Percentiles rank a stretch among this genome's conserved stretches.
Conservation (phyloP, 169 alveolate genomes). For the Cyclospora cayetanensis region DNA sequence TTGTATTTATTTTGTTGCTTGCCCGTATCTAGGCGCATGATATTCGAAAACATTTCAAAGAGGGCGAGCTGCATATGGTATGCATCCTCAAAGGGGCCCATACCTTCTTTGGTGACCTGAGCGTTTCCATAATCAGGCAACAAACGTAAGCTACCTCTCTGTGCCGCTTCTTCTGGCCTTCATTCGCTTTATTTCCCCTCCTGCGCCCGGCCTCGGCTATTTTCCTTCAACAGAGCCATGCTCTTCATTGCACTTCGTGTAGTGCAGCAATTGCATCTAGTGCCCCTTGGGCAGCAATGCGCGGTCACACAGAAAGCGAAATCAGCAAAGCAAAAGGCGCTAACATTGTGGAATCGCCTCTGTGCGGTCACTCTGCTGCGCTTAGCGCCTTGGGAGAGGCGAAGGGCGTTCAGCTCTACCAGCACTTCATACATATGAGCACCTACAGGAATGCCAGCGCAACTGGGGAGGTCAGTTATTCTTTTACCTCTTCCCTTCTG, state of each 20-base stretch:
- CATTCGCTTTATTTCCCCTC: background rate
- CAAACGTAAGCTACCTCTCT: conserved; percentile 40
- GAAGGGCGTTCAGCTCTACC: background rate
- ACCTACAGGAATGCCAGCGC: background rate
- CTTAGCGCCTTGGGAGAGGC: no score
- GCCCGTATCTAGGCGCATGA: conserved; percentile 71
- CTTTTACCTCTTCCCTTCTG: no score
- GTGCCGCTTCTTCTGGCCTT: no score
- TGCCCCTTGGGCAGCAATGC: no score
- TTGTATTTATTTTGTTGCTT: background rate
- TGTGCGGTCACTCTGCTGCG: no score
- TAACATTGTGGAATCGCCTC: no score
- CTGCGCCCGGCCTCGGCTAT: background rate
- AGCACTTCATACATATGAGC: background rate
- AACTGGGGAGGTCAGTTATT: background rate
- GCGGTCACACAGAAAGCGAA: no score
- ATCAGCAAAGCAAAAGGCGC: no score
- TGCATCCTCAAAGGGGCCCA: conserved; percentile 81
- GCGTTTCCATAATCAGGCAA: conserved; percentile 70
- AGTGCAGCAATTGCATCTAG: no score
- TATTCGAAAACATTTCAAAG: conserved; percentile 68
- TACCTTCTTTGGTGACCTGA: conserved; percentile 76
- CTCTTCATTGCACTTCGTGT: background rate
- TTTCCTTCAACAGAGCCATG: background rate
- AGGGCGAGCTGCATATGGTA: conserved; percentile 77